Evolutionary conservation across 306 rosid species (phyloP), one percentile per base, ranked within the genome.

Genomic region (Trifolium pratense): DNA sequence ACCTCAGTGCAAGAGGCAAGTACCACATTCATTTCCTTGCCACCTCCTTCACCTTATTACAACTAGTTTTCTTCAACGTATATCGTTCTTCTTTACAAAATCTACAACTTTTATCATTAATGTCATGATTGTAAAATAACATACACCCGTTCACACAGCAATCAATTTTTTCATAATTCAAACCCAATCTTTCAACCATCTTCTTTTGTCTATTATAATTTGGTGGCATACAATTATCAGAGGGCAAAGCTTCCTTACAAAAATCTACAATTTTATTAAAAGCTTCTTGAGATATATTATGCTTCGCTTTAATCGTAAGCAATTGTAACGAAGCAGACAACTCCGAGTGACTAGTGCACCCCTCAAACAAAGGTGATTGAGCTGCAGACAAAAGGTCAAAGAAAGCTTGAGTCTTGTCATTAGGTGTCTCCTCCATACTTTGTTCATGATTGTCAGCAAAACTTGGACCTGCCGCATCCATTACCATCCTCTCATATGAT

Each of bases 221-320:
- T 32, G 23, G 17, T 7, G 66, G 66, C 23, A 60, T 15, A 32
- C 23, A 16, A 60, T 60, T 60, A 31, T 60, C 8, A 14, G 23
- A 31, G 23, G 66, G 66, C 23, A 11, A 60, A 32, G 23, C n/a
- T 23, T 60, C 39, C 29, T 8, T 29, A 26, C 40, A 58, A 26
- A 58, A 58, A 2, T n/a, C 23, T 32, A 61, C 2, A 13, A 61
- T 61, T 61, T 32, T 61, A 32, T 61, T 32, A 61, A 61, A 61
- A 61, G 66, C 23, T n/a, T 61, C 66, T 61, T 61, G 66, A 31
- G 43, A 61, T 32, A 61, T 61, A 31, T n/a, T 61, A 61, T 61
- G 66, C 45, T 61, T 25, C n/a, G 25, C 23, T 4, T 20, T 55
- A 55, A 55, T 58, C 29, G 40, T 29, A 13, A 58, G 18, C 65